A percentile compares a stretch with the other conserved stretches of the same genome.
phyloP scores from a whole-genome alignment of 495 filamentous ascomycete genomes.

The Podospora sp. region DNA sequence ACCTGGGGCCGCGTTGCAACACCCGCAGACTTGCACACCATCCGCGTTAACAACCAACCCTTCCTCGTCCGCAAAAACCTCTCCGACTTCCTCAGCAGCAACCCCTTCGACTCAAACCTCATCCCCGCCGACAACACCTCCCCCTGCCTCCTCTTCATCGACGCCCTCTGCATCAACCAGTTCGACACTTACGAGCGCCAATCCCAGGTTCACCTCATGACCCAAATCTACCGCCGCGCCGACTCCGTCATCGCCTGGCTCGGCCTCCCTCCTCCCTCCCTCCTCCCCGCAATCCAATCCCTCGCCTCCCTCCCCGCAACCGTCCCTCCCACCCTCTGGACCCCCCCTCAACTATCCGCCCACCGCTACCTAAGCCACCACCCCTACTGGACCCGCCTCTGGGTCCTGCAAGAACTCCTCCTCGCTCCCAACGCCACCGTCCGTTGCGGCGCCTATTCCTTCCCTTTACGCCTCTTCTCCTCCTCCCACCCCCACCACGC shows the following conservation, averaged over 20 bases:
- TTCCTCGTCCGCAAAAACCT: slow-evolving; percentile 4
- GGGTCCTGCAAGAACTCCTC: neutral
- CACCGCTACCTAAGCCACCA: neutral
- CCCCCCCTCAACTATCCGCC: neutral
- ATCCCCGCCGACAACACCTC: too few species aligned
- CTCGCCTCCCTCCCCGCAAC: neutral
- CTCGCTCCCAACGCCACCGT: neutral
- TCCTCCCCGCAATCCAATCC: neutral
- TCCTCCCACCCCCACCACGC: too few species aligned
- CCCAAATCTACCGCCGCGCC: slow-evolving; percentile 25
- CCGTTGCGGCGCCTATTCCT: neutral
- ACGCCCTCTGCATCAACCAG: slow-evolving; percentile 35
- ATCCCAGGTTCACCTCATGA: slow-evolving; percentile 27
- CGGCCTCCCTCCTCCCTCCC: neutral
- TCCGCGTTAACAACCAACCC: neutral
- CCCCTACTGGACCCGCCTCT: slow-evolving; percentile 1
- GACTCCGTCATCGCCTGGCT: slow-evolving; percentile 25
- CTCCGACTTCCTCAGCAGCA: slow-evolving; percentile 17
- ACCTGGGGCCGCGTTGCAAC: neutral
- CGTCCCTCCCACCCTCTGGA: neutral
- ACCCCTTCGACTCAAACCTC: neutral
- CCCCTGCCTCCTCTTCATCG: slow-evolving; percentile 22
- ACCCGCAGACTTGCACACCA: neutral
- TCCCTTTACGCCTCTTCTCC: neutral
- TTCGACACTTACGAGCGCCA: slow-evolving; percentile 19